Base-by-base conservation (phyloP, 202 grass and related monocot species). In the Zoysia matrella region DNA sequence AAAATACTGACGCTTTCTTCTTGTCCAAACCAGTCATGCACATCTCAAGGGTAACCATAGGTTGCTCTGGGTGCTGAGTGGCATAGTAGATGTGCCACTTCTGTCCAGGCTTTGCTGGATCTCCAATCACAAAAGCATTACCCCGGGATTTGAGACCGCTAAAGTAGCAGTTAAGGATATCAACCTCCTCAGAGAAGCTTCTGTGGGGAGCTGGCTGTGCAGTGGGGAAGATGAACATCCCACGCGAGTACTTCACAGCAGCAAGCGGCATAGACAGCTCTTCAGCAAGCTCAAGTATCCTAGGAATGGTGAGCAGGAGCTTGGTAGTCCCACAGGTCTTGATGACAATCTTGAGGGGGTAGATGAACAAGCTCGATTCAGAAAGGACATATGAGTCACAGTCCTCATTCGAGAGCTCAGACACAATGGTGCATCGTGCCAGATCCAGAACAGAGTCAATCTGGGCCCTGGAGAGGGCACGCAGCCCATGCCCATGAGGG, bases 281-380 rank as follows among this genome's bases (percentile, higher is more conserved):
- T 52, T 81, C 84, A 60, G 92, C 88, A 76, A 98, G 96, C 85
- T 91, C 87, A 30, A 98, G 87, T 52, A 98, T 92, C 75, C 85
- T 95, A 12, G 96, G 96, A 98, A 98, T 92, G 53, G 96, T 89
- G 39, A 93, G 85, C 58, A 98, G 83, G n/a, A 95, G 96, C 83
- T 92, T 98, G 43, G 96, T 98, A 61, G 96, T 98, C 18, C 96
- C 96, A 73, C 96, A 98, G 47, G 96, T 98, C 82, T 98, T 98
- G 47, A 98, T 85, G 58, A 98, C 83, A 57, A 98, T 62, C 87
- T 98, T 95, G 54, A 84, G 83, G 15, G 87, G 87, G 51, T 95
- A 98, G 65, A 98, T 90, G 68, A 98, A 98, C 7, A 98, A 81
- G 80, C 96, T 98, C 1, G 96, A 98, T 83, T 98, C 96, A 71